Evolutionary conservation across 345 rosid genomes (phyloP), one percentile per base, ranked within the genome.

Genomic region (Dipteronia sinensis): DNA sequence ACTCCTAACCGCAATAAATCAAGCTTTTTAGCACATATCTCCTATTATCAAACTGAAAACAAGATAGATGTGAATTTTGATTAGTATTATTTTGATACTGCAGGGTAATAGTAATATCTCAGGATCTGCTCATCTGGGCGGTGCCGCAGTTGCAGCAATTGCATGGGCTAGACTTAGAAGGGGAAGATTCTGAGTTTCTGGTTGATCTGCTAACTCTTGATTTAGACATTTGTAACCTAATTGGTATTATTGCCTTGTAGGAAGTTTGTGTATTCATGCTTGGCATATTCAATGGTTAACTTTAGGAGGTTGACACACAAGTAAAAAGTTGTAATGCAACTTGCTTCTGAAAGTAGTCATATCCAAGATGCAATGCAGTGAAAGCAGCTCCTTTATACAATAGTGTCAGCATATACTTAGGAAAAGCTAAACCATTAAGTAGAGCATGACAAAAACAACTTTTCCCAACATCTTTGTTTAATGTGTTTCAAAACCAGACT

Each of bases 71-170:
- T 76, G 53, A 75, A 65, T 65, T n/a, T 64, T 66, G 38, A 66
- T 58, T 72, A 49, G 11, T 44, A 4, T 66, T 11, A 46, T 38
- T 69, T 78, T 77, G 71, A 56, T 69, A 42, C 56, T 85, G 72
- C 89, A 94, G 97, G 93, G 97, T 25, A 69, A 96, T 77, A 88
- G 86, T 80, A 85, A 92, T 74, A 88, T 96, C 42, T 94, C 98
- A 3, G 97, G 99, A 72, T 85, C 98, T 7, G 94, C 94, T 74
- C 99, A 94, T 77, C 76, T 94, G 84, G 99, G 98, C 22, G 99
- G 99, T 76, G 98, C 91, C 15, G 97, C 92, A 49, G 98, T 94
- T 85, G 98, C 95, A 25, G 97, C 90, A 44, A 38, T 96, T 27
- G 90, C 92, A 61, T 96, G 93, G 94, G 87, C 87, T 65, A 83